Base-by-base conservation (phyloP, 2,329 filamentous ascomycete genomes). In the Colletotrichum tamarilloi region DNA sequence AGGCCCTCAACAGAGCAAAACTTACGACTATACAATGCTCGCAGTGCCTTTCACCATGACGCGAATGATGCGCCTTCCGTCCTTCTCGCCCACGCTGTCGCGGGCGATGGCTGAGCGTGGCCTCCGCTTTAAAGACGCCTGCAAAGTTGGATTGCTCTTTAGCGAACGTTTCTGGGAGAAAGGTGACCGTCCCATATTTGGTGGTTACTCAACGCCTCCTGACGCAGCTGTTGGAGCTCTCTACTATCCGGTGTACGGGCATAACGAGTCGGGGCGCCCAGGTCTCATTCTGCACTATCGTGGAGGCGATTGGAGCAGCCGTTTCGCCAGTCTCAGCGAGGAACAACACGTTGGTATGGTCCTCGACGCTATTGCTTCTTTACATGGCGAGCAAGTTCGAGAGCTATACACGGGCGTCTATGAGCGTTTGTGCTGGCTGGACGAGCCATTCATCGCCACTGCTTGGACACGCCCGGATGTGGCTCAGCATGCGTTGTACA, bases 311-410 rank as follows among this genome's bases (percentile, higher is more conserved):
- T 84, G 88, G 75, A 85, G 81, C 1, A 42, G 59, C 24, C 19
- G 64, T 5, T 67, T 83, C 86, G 3, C 81, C 88, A 57, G 83
- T 84, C 26, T 69, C 8, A 73, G 53, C 12, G 88, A 90, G 59
- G 82, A 82, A 7, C 87, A 92, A 69, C 91, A 93, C 76, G 87
- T 92, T 2, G 85, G 87, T 1, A 85, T 89, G 72, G 87, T 92
- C 2, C 87, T 92, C 75, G 87, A 91, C 49, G 89, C 91, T 9
- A 93, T 93, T 88, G 84, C 89, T 24, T 89, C 92, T 78, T 86
- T 92, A 16, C 92, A 93, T 77, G 92, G 92, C 2, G 80, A 85
- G 0, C 62, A 77, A 26, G 74, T 76, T 19, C 64, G 63, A 42
- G 76, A 78, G 22, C 63, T 77, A 5, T 82, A 80, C 62, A 82